phyloP scores from a whole-genome alignment of 1,284 basidiomycete genomes.

The Ustilago tritici region DNA sequence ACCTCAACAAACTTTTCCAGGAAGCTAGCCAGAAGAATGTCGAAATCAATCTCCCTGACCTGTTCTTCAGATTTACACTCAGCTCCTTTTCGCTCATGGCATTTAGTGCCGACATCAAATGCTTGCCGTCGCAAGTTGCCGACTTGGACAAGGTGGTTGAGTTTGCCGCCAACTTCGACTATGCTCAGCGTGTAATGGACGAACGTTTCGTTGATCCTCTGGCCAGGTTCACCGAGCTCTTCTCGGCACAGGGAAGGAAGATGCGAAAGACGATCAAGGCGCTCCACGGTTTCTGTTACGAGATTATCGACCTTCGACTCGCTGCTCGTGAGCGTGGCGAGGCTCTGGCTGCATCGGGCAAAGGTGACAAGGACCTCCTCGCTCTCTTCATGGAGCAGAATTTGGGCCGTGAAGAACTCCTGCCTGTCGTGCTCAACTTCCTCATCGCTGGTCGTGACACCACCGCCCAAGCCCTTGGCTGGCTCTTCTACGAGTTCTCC shows the following conservation, averaged over 20 bases:
- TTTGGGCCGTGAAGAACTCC: constrained; percentile 61
- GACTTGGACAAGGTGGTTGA: constrained; percentile 58
- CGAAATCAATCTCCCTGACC: constrained; percentile 52
- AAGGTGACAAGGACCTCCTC: constrained; percentile 63
- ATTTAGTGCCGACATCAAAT: constrained; percentile 49
- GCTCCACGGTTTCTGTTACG: constrained; percentile 47
- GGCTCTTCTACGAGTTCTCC: constrained; percentile 58
- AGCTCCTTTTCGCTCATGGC: constrained; percentile 60
- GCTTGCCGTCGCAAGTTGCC: constrained; percentile 41
- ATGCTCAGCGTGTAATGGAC: constrained; percentile 64
- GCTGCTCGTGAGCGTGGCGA: constrained; percentile 33
- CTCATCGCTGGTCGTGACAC: constrained; percentile 61
- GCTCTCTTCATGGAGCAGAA: constrained; percentile 72
- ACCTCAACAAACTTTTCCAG: constrained; percentile 35
- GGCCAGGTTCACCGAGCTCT: constrained; percentile 49
- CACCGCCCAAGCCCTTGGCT: constrained; percentile 57
- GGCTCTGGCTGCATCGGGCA: constrained; percentile 35
- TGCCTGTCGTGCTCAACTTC: constrained; percentile 62
- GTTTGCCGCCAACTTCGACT: constrained; percentile 68
- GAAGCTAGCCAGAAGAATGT: constrained; percentile 17
- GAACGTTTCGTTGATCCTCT: constrained; percentile 51
- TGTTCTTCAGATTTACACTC: constrained; percentile 61
- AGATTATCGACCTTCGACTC: constrained; percentile 55
- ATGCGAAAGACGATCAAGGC: constrained; percentile 48
- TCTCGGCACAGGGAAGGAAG: constrained; percentile 40